Percentiles rank a stretch among this genome's conserved stretches.
These are phyloP conservation scores for Nannizzia gypsea DNA, from an alignment of 2,329 filamentous ascomycete species.

Conservation along the genomic window DNA sequence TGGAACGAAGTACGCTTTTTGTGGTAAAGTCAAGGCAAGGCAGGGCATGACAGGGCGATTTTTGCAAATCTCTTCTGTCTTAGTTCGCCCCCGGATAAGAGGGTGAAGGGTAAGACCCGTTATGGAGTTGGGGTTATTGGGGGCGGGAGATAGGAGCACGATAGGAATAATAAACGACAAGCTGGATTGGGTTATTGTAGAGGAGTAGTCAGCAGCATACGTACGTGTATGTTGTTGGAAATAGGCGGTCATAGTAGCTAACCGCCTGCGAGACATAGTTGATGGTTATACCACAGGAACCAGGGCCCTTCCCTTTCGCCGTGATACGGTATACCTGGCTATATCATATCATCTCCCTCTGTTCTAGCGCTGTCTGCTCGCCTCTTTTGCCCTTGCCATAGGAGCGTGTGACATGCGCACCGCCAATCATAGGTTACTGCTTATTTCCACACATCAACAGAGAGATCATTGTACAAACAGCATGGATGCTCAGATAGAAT, in stretches of 20 bases:
- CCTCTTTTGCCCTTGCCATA: not conserved
- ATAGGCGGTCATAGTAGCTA: not conserved
- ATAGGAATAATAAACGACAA: not conserved
- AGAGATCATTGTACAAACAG: not conserved
- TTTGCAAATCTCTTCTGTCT: not conserved
- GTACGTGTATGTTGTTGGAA: not conserved
- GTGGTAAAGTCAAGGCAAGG: not conserved
- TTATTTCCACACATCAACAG: not conserved
- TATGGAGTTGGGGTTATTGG: not conserved
- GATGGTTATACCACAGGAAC: not conserved
- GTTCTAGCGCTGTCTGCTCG: not conserved
- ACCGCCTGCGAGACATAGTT: not conserved
- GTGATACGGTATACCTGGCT: not conserved
- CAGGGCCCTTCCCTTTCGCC: not conserved
- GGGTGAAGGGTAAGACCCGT: not conserved
- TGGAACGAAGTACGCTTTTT: not conserved
- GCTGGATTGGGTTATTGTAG: not conserved
- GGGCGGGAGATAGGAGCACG: not conserved
- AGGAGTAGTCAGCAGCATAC: not conserved
- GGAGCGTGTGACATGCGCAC: not conserved
- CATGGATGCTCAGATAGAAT: not conserved
- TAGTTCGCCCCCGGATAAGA: not conserved
- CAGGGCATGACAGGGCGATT: not conserved
- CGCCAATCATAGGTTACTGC: not conserved
- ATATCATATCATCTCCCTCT: not conserved